Conservation (phyloP, 2,329 filamentous ascomycete species). For the Diaporthe batatas region DNA sequence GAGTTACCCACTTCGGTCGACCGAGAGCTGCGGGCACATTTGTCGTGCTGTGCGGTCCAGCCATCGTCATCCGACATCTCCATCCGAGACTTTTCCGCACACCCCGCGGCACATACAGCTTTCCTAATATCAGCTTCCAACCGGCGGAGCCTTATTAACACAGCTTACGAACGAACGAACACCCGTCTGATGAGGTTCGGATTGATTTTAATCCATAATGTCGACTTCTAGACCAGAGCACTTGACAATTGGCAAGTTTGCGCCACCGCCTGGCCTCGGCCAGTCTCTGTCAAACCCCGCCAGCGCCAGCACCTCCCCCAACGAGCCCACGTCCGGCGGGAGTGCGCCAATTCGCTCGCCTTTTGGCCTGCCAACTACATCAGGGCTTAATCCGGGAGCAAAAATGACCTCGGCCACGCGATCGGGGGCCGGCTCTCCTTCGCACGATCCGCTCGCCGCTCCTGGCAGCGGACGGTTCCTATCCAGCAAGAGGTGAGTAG, state of each 20-base stretch:
- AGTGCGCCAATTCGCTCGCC: slow-evolving; percentile 72
- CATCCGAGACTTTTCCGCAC: slow-evolving; percentile 36
- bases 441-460: slow-evolving; percentile 81
- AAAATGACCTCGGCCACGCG: slow-evolving; percentile 74
- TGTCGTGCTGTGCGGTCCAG: slow-evolving; percentile 26
- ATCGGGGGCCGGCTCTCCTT: slow-evolving; percentile 95
- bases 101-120: slow-evolving; percentile 38
- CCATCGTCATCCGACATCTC: slow-evolving; percentile 29
- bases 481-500: slow-evolving; percentile 89
- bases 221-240: slow-evolving; percentile 88
- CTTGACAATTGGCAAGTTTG: slow-evolving; percentile 85
- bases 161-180: slow-evolving; percentile 33
- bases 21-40: slow-evolving; percentile 30
- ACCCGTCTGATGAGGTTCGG: slow-evolving; percentile 60
- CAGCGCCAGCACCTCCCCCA: slow-evolving; percentile 83
- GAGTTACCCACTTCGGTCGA: slow-evolving; percentile 15
- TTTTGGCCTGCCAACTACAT: slow-evolving; percentile 73
- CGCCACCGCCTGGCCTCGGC: slow-evolving; percentile 61
- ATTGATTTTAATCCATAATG: slow-evolving; percentile 87
- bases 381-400: slow-evolving; percentile 67
- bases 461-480: slow-evolving; percentile 72
- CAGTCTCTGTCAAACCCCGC: slow-evolving; percentile 62
- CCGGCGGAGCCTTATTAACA: slow-evolving; percentile 33
- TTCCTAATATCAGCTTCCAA: slow-evolving; percentile 39
- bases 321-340: slow-evolving; percentile 76